Base-by-base conservation (phyloP, 306 rosid species). In the Vigna trinervia region DNA sequence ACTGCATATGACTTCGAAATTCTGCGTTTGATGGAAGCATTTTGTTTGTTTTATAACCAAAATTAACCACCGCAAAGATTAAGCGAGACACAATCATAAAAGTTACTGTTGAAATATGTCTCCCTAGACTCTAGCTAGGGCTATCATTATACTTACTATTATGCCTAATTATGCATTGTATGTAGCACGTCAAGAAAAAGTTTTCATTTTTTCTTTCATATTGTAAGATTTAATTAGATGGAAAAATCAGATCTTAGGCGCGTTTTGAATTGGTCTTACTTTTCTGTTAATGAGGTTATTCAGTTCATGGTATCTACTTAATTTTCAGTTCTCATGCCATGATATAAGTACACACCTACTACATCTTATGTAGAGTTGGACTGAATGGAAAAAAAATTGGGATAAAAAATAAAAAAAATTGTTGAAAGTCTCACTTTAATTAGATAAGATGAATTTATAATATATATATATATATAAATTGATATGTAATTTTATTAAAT, bases 21-120 rank as follows among this genome's bases (percentile, higher is more conserved):
- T 14, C 12, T 26, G 62, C 64, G 12, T 26, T 17, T 58, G 12
- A 23, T 8, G 22, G 12, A 2, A 2, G 1, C 2, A 2, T 8
- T 19, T 20, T 19, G 5, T 41, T 41, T 41, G 15, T 23, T 57
- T 28, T 13, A 28, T 59, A 60, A 13, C 65, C 19, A 19, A 57
- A 57, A 23, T 57, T 23, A 57, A 57, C 23, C 12, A 7, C 0
- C 47, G 0, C 1, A 34, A 62, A 36, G 5, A 34, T 26, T 15
- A 62, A n/a, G 50, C 32, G 3, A 70, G 19, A 71, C 36, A 34
- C 20, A 36, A 71, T 52, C 50, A 52, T 71, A 34, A 71, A 71
- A 71, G 19, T 32, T 17, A 52, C 41, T 36, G 6, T 22, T 38
- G 39, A 53, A 36, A 12, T 36, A 7, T 72, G 77, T 72, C 53